A percentile compares a stretch with the other conserved stretches of the same genome.
phyloP scores from a whole-genome alignment of 1,284 basidiomycete species.

The Cryptococcus sp. region DNA sequence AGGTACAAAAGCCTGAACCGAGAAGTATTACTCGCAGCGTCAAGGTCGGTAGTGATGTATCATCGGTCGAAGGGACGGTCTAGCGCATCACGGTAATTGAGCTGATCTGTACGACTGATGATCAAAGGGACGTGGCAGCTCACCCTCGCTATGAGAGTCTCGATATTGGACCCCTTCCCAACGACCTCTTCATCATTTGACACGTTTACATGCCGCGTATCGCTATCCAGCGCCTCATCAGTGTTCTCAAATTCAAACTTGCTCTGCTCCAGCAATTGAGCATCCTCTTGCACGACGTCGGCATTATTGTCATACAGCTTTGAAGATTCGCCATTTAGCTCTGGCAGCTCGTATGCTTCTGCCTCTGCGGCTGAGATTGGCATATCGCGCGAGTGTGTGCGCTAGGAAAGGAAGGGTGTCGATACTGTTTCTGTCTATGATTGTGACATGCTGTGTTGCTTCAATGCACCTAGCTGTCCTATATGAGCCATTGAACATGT shows the following conservation, averaged over 20 bases:
- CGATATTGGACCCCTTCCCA: slow-evolving; percentile 35
- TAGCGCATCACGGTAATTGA: slow-evolving; percentile 10
- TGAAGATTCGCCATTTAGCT: slow-evolving; percentile 4
- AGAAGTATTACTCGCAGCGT: slow-evolving; percentile 58
- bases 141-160: slow-evolving; percentile 37
- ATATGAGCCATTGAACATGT: too few species aligned
- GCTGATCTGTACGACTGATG: too few species aligned
- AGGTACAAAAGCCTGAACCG: slow-evolving; percentile 57
- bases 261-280: slow-evolving; percentile 4
- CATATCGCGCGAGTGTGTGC: background rate
- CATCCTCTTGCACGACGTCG: background rate
- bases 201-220: background rate
- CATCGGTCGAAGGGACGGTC: slow-evolving; percentile 59
- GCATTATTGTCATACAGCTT: slow-evolving; percentile 6
- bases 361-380: slow-evolving; percentile 25
- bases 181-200: slow-evolving; percentile 24
- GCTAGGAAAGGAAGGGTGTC: too few species aligned
- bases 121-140: slow-evolving; percentile 2
- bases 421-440: too few species aligned
- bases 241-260: background rate
- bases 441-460: too few species aligned
- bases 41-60: slow-evolving; percentile 57
- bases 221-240: too few species aligned
- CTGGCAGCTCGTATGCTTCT: slow-evolving; percentile 43
- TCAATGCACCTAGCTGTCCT: too few species aligned